These are phyloP conservation scores for Tolypocladium amazonense DNA, from an alignment of 2,329 filamentous ascomycete species.

Conservation along the genomic window DNA sequence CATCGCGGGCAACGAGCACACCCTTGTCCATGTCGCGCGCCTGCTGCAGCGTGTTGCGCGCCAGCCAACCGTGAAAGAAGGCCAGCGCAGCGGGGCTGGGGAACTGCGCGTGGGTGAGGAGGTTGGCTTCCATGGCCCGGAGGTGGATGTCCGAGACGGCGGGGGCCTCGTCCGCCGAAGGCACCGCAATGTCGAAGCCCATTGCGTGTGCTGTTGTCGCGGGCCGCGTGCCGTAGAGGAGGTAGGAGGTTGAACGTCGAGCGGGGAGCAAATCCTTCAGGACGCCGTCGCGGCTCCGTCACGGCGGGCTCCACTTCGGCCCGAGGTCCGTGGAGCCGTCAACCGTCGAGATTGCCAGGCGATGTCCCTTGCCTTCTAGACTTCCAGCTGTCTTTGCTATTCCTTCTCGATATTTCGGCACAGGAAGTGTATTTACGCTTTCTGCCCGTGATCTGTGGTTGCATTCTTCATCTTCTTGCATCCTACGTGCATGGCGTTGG, in stretches of 20 bases:
- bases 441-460: too few species aligned
- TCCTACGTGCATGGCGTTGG: too few species aligned
- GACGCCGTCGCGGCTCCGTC: not conserved
- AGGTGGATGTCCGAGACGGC: constrained; percentile 22
- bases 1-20: constrained; percentile 22
- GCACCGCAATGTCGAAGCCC: constrained; percentile 15
- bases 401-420: too few species aligned
- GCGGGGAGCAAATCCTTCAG: not conserved
- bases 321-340: not conserved
- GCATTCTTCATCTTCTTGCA: too few species aligned
- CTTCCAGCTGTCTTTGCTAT: too few species aligned
- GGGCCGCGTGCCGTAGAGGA: not conserved
- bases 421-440: too few species aligned
- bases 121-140: constrained; percentile 26
- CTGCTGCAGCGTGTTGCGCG: constrained; percentile 17
- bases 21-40: constrained; percentile 14
- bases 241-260: not conserved
- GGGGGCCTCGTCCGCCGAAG: constrained; percentile 13
- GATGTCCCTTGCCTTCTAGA: too few species aligned
- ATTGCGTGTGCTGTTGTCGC: constrained; percentile 7
- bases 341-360: too few species aligned
- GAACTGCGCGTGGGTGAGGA: constrained; percentile 28
- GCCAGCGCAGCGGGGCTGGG: constrained; percentile 18
- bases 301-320: not conserved
- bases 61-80: constrained; percentile 19